Percentiles rank a stretch among this genome's conserved stretches.
Evolutionary conservation across 2,329 filamentous ascomycete species (phyloP).

Genomic region (Calonectria multiphialidica): DNA sequence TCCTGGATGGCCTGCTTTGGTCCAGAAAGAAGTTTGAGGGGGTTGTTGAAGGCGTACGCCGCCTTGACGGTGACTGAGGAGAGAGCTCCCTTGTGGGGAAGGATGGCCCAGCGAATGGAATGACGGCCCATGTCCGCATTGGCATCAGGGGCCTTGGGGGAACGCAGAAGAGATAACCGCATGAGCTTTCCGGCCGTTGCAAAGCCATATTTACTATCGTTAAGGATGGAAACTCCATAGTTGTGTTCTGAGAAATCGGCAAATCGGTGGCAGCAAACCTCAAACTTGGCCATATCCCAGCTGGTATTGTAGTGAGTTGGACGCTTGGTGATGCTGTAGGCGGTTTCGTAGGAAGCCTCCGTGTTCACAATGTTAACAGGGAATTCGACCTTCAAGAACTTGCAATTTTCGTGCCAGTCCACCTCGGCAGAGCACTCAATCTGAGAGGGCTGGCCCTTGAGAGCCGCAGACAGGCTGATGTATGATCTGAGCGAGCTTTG

Average conservation of each 20-base stretch:
- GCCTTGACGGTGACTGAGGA: slow-evolving; percentile 82
- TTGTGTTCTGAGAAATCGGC: slow-evolving; percentile 89
- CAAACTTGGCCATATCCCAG: slow-evolving; percentile 98
- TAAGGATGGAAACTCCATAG: slow-evolving; percentile 92
- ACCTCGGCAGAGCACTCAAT: slow-evolving; percentile 87
- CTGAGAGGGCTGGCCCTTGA: slow-evolving; percentile 70
- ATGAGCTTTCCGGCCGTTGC: slow-evolving; percentile 90
- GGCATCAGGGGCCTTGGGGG: slow-evolving; percentile 92
- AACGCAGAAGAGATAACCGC: slow-evolving; percentile 86
- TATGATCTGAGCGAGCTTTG: slow-evolving; percentile 88
- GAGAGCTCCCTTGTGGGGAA: slow-evolving; percentile 83
- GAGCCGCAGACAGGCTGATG: slow-evolving; percentile 80
- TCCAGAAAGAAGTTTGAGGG: slow-evolving; percentile 62
- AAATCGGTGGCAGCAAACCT: slow-evolving; percentile 96
- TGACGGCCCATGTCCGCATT: slow-evolving; percentile 95
- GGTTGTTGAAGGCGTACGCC: slow-evolving; percentile 92
- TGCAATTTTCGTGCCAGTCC: slow-evolving; percentile 98
- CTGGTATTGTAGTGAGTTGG: slow-evolving; percentile 98
- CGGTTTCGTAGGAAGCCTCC: slow-evolving; percentile 94
- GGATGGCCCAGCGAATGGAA: slow-evolving; percentile 88
- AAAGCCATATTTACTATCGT: slow-evolving; percentile 97
- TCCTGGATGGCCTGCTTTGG: slow-evolving; percentile 43
- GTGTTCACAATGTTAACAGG: slow-evolving; percentile 92
- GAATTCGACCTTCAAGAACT: slow-evolving; percentile 99
- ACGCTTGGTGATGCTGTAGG: slow-evolving; percentile 88